Conservation (phyloP, 352 stramenopile genomes). For the Phytopythium mirpurense region DNA sequence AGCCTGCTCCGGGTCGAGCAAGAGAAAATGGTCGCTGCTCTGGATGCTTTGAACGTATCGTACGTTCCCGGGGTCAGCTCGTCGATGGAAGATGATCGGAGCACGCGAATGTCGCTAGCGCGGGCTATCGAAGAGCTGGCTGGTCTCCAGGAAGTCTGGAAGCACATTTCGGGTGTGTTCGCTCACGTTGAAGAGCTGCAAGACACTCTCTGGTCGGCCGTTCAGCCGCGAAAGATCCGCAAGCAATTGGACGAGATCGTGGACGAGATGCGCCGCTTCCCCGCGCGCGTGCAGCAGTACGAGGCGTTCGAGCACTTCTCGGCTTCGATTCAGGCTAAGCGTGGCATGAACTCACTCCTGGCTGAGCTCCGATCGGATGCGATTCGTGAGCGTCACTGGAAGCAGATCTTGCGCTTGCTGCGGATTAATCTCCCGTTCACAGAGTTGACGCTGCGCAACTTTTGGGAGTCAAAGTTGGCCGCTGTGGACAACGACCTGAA, state of each 20-base stretch:
- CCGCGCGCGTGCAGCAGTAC: slow-evolving; percentile 97
- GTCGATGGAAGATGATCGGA: slow-evolving; percentile 72
- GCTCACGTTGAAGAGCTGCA: slow-evolving; percentile 89
- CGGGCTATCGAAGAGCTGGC: slow-evolving; percentile 88
- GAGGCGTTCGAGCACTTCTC: slow-evolving; percentile 95
- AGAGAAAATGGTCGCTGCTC: slow-evolving; percentile 92
- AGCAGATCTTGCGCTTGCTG: slow-evolving; percentile 94
- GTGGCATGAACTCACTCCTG: slow-evolving; percentile 92
- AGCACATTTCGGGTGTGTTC: slow-evolving; percentile 89
- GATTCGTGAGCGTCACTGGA: slow-evolving; percentile 99
- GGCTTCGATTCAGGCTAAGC: slow-evolving; percentile 91
- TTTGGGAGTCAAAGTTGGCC: slow-evolving; percentile 96
- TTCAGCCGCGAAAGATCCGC: slow-evolving; percentile 93
- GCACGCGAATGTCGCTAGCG: slow-evolving; percentile 59
- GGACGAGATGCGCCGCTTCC: slow-evolving; percentile 94
- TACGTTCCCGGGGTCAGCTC: slow-evolving; percentile 37
- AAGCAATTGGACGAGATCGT: slow-evolving; percentile 97
- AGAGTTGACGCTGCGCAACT: slow-evolving; percentile 94
- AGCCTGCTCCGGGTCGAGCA: slow-evolving; percentile 88
- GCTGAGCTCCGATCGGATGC: slow-evolving; percentile 98
- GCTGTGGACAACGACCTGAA: slow-evolving; percentile 93
- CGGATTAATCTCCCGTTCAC: slow-evolving; percentile 90
- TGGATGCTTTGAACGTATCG: slow-evolving; percentile 94
- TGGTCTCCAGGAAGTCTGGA: slow-evolving; percentile 98
- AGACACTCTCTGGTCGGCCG: slow-evolving; percentile 92